Conservation (phyloP, 2,329 filamentous ascomycete species). For the Cladosporium phlei region DNA sequence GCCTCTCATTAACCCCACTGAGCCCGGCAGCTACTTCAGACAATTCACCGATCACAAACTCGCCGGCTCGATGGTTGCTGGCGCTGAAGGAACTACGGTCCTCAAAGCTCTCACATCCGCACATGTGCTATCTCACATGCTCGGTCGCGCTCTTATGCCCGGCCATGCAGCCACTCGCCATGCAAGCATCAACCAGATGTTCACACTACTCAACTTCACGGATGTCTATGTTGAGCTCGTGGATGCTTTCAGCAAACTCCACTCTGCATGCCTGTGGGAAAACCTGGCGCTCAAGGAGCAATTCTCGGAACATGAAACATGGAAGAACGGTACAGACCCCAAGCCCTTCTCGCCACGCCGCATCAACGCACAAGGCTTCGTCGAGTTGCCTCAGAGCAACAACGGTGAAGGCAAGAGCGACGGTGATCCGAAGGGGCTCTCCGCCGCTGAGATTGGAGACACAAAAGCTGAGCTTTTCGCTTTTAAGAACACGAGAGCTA, state of each 20-base stretch:
- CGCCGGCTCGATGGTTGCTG: constrained; percentile 12
- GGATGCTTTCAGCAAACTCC: constrained; percentile 68
- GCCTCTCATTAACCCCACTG: constrained; percentile 51
- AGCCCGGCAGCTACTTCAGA: constrained; percentile 17
- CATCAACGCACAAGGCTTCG: constrained; percentile 25
- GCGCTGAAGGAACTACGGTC: constrained; percentile 61
- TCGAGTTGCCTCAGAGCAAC: constrained; percentile 21
- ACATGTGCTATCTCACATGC: constrained; percentile 68
- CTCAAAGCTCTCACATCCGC: constrained; percentile 73
- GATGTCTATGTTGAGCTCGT: constrained; percentile 78
- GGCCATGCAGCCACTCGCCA: not conserved
- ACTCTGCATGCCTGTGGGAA: constrained; percentile 79
- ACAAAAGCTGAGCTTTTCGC: constrained; percentile 24
- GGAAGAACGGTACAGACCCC: constrained; percentile 48
- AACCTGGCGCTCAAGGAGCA: constrained; percentile 69
- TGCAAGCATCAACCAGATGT: constrained; percentile 54
- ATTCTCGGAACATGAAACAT: constrained; percentile 65
- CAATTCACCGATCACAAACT: constrained; percentile 12
- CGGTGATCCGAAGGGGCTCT: constrained; percentile 8
- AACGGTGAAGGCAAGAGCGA: constrained; percentile 14
- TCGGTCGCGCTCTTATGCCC: constrained; percentile 44
- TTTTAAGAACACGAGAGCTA: constrained; percentile 72
- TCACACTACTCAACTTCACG: constrained; percentile 73
- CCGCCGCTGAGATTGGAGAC: constrained; percentile 8
- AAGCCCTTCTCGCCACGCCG: constrained; percentile 28